These are phyloP conservation scores for Anthracocystis setariae DNA, from an alignment of 1,284 basidiomycete species.

Conservation along the genomic window DNA sequence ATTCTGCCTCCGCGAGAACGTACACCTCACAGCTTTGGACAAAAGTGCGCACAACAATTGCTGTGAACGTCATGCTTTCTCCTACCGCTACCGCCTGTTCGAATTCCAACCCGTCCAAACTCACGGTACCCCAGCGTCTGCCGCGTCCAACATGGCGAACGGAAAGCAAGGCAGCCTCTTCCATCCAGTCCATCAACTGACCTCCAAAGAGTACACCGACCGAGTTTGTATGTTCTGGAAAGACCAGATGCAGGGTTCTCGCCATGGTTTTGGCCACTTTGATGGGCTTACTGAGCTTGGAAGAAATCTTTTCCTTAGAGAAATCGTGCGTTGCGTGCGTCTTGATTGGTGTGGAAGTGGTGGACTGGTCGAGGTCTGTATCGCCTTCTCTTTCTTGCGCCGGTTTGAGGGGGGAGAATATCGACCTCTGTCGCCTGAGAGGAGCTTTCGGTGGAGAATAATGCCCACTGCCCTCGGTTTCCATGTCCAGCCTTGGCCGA, in stretches of 20 bases:
- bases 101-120: slow-evolving; percentile 58
- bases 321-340: slow-evolving; percentile 12
- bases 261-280: slow-evolving; percentile 48
- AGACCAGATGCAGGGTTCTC: slow-evolving; percentile 53
- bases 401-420: slow-evolving; percentile 44
- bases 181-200: slow-evolving; percentile 62
- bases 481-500: slow-evolving; percentile 2
- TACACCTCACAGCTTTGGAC: slow-evolving; percentile 54
- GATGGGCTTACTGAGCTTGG: slow-evolving; percentile 41
- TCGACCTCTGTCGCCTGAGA: slow-evolving; percentile 24
- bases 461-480: neutral
- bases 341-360: slow-evolving; percentile 30
- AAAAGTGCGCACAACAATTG: slow-evolving; percentile 50
- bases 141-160: slow-evolving; percentile 37
- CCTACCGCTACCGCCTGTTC: slow-evolving; percentile 50
- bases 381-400: slow-evolving; percentile 44
- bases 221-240: slow-evolving; percentile 59
- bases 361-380: slow-evolving; percentile 36
- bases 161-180: slow-evolving; percentile 51
- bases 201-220: slow-evolving; percentile 56
- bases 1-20: slow-evolving; percentile 54
- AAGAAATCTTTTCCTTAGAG: slow-evolving; percentile 11
- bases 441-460: slow-evolving; percentile 17
- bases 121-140: slow-evolving; percentile 52
- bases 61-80: slow-evolving; percentile 52